Evolutionary conservation across 495 filamentous ascomycete genomes (phyloP).

Genomic region (Bombardia bombarda): DNA sequence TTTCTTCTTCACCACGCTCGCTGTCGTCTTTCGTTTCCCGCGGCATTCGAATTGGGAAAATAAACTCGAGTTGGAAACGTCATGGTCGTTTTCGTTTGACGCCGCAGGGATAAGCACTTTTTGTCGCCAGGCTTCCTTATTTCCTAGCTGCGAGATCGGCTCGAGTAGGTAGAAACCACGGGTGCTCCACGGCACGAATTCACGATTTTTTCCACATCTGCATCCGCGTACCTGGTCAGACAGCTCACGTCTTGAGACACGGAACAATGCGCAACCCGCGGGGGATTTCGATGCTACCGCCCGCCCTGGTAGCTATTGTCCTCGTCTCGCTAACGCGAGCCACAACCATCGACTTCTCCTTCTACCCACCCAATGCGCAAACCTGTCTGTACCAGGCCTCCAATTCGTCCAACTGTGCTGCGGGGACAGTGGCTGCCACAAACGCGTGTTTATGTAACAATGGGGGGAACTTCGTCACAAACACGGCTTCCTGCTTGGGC

Average conservation of each 20-base stretch:
- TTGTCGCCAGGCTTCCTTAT: too few relatives aligned
- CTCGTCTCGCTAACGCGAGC: constrained; percentile 17
- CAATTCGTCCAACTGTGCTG: constrained; percentile 21
- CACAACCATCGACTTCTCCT: constrained; percentile 30
- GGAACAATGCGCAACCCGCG: constrained; percentile 12
- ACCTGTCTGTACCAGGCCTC: constrained; percentile 30
- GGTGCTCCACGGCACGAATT: too few relatives aligned
- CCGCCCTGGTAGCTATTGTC: constrained; percentile 21
- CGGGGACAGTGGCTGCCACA: constrained; percentile 20
- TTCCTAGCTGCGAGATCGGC: too few relatives aligned
- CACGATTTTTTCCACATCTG: too few relatives aligned
- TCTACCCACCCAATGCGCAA: constrained; percentile 33
- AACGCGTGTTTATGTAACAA: constrained; percentile 39
- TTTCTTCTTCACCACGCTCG: not conserved
- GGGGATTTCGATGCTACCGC: constrained; percentile 9
- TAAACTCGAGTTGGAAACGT: too few relatives aligned
- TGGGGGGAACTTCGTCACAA: constrained; percentile 34
- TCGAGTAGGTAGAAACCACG: too few relatives aligned
- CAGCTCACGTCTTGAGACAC: too few relatives aligned
- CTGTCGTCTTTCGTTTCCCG: not conserved
- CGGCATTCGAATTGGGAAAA: not conserved
- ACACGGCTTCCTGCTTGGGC: constrained; percentile 33
- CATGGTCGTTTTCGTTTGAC: too few relatives aligned
- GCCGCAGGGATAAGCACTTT: too few relatives aligned
- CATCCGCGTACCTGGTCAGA: too few relatives aligned